Base-by-base conservation (phyloP, 768 basidiomycete genomes). In the Cystobasidium ongulense region DNA sequence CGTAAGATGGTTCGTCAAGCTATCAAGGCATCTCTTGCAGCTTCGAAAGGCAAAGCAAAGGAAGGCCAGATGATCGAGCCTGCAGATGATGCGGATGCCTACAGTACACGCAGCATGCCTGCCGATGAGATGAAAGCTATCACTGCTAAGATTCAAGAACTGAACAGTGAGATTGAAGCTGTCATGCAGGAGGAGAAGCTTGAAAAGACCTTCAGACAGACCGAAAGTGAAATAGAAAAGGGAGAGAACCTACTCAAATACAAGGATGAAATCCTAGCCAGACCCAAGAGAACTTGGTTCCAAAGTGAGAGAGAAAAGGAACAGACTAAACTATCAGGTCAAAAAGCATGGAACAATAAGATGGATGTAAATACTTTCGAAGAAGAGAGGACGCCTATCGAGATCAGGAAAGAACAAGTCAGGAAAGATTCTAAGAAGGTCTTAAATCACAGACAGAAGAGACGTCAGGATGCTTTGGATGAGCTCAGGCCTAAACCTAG, bases 231-330 rank as follows among this genome's bases (percentile, higher is more conserved):
- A 81, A 79, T 99, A 31, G 88, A 85, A 76, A 99, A 97, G 81
- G 91, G 93, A 25, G 86, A 95, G 82, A 99, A 99, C 80, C 87
- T 98, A 85, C 87, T 97, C 62, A 89, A 96, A 80, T 92, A 98
- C 76, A 86, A 90, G 81, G 86, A 85, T 13, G 95, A 98, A 82
- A 99, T 99, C 77, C 90, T 87, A 81, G 88, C 91, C 25, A 85
- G 94, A 73, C 96, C 96, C 4, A 92, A 92, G 21, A 86, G 95
- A 77, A 97, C 93, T n/a, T 99, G 96, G 96, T 99, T 99, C 85
- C 96, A 97, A 82, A 87, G 85, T 10, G 84, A 85, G 72, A 90
- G 89, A 80, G 92, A 96, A 78, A 97, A 90, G 83, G 81, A 84
- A 75, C 86, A 86, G 74, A 85, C 92, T 3, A 87, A 89, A 86